These are phyloP conservation scores for Metschnikowia noctiluminum DNA, from an alignment of 805 yeast genomes.

Conservation along the genomic window DNA sequence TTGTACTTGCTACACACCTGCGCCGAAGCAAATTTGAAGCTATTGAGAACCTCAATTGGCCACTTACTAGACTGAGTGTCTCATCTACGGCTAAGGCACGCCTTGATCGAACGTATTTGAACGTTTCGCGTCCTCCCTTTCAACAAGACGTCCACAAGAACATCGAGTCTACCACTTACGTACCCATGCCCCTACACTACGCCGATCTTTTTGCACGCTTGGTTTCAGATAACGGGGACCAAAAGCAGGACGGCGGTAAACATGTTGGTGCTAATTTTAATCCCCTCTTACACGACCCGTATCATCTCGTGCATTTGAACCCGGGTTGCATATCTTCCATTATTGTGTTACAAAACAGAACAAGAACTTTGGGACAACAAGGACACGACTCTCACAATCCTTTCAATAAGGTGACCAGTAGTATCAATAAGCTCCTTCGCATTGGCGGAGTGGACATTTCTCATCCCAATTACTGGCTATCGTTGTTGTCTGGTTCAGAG, in stretches of 20 bases:
- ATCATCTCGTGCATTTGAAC: slow-evolving; percentile 47
- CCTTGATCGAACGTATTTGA: slow-evolving; percentile 27
- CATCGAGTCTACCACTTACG: slow-evolving; percentile 50
- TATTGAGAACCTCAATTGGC: slow-evolving; percentile 24
- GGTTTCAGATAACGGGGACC: slow-evolving; percentile 33
- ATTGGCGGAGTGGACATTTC: slow-evolving; percentile 8
- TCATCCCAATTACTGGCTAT: slow-evolving; percentile 3
- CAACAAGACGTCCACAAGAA: slow-evolving; percentile 18
- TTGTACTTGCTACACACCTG: slow-evolving; percentile 19
- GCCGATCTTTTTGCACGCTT: slow-evolving; percentile 37
- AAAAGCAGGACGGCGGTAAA: slow-evolving; percentile 37
- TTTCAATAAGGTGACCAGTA: slow-evolving; percentile 31
- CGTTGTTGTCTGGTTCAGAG: slow-evolving; percentile 2
- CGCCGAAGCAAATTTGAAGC: slow-evolving; percentile 6
- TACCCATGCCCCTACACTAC: slow-evolving; percentile 49
- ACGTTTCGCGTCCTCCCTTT: slow-evolving; percentile 38
- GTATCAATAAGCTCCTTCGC: slow-evolving; percentile 28
- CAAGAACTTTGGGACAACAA: slow-evolving; percentile 7
- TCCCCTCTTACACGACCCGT: slow-evolving; percentile 52
- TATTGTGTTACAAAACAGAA: slow-evolving; percentile 10
- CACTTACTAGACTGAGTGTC: slow-evolving; percentile 19
- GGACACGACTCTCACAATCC: slow-evolving; percentile 21
- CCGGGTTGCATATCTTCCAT: slow-evolving; percentile 47
- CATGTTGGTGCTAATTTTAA: slow-evolving; percentile 53
- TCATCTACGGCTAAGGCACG: slow-evolving; percentile 15